A percentile compares a stretch with the other conserved stretches of the same genome.
Evolutionary conservation across 768 basidiomycete genomes (phyloP).

Genomic region (Suillus discolor): DNA sequence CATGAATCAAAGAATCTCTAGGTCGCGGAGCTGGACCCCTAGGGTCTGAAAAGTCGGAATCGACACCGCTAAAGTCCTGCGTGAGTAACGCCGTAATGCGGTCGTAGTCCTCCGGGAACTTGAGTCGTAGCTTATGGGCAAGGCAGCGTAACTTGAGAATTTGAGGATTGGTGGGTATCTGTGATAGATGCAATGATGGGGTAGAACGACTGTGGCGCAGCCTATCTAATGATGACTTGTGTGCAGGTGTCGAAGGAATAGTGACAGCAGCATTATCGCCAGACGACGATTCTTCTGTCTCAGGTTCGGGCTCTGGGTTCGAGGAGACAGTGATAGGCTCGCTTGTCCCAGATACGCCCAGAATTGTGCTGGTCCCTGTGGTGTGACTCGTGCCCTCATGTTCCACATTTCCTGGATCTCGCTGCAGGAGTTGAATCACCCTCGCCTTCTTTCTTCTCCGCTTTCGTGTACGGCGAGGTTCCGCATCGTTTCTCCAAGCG

Average conservation of each 20-base stretch:
- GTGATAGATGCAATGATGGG: slow-evolving; percentile 42
- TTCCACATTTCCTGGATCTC: slow-evolving; percentile 15
- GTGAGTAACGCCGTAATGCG: slow-evolving; percentile 33
- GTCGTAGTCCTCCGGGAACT: slow-evolving; percentile 55
- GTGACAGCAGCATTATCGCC: slow-evolving; percentile 18
- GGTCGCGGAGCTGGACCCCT: slow-evolving; percentile 34
- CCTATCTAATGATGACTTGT: slow-evolving; percentile 24
- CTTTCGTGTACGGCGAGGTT: slow-evolving; percentile 39
- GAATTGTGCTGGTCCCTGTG: background rate
- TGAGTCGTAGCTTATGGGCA: slow-evolving; percentile 55
- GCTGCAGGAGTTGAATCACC: slow-evolving; percentile 31
- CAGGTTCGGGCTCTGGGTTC: slow-evolving; percentile 24
- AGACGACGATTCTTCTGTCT: slow-evolving; percentile 31
- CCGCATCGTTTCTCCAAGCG: slow-evolving; percentile 42
- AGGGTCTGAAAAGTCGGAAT: slow-evolving; percentile 38
- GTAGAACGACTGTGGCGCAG: slow-evolving; percentile 51
- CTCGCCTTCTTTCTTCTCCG: slow-evolving; percentile 42
- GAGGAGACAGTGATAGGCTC: slow-evolving; percentile 23
- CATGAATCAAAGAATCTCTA: slow-evolving; percentile 38
- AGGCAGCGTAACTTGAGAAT: slow-evolving; percentile 55
- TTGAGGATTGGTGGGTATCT: slow-evolving; percentile 47
- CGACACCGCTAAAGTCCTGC: slow-evolving; percentile 37
- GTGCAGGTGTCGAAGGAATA: slow-evolving; percentile 33
- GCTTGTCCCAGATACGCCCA: slow-evolving; percentile 9
- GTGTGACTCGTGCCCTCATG: slow-evolving; percentile 2